Percentiles rank a stretch among this genome's conserved stretches.
These are phyloP conservation scores for Meyerozyma athensensis DNA, from an alignment of 1,139 yeast genomes.

Conservation along the genomic window DNA sequence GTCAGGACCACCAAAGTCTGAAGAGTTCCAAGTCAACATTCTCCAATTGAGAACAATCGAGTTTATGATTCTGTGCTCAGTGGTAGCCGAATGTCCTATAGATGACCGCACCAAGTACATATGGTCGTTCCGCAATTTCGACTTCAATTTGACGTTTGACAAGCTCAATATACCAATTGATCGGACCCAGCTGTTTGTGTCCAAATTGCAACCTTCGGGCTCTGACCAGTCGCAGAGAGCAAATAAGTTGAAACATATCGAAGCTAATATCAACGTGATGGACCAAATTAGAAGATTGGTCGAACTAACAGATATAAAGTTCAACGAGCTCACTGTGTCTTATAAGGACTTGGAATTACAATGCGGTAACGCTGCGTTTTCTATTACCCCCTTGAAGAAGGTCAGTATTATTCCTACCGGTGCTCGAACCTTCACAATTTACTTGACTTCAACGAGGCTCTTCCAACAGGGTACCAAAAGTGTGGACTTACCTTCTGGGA, in stretches of 20 bases:
- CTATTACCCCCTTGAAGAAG: background rate
- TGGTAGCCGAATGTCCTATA: conserved; percentile 19
- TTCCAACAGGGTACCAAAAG: conserved; percentile 28
- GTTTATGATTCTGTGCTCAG: conserved; percentile 22
- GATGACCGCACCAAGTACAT: conserved; percentile 11
- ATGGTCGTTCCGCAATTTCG: background rate
- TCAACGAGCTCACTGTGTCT: background rate
- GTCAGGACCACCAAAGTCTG: conserved; percentile 13
- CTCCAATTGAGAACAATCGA: conserved; percentile 27
- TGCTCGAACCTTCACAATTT: conserved; percentile 12
- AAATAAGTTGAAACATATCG: background rate
- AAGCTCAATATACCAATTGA: background rate
- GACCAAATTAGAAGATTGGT: background rate
- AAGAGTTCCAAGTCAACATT: conserved; percentile 14
- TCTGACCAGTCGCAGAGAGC: background rate
- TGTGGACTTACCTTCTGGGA: conserved; percentile 35
- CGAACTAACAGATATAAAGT: conserved; percentile 1
- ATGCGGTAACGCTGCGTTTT: conserved; percentile 1
- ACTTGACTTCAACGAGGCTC: conserved; percentile 25
- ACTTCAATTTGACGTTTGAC: background rate
- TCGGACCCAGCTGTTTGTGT: background rate
- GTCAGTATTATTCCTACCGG: conserved; percentile 1
- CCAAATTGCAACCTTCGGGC: background rate
- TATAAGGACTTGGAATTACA: background rate
- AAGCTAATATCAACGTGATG: background rate